Base-by-base conservation (phyloP, 345 rosid genomes). In the Lumnitzera littorea region DNA sequence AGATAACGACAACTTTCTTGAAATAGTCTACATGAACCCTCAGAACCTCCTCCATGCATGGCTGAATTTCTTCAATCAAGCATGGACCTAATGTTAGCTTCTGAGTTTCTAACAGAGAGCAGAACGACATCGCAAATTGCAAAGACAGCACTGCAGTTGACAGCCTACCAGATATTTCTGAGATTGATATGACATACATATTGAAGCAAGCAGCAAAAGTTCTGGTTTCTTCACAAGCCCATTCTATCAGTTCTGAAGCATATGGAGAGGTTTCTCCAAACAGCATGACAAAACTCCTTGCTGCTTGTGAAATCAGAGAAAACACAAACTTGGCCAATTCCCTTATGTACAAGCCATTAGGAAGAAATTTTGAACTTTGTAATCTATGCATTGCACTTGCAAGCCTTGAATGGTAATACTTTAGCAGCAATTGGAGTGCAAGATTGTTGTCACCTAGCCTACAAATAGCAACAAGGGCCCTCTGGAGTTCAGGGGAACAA, bases 251-350 rank as follows among this genome's bases (percentile, higher is more conserved):
- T 67, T 85, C 83, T 15, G 70, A 62, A 62, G 70, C 71, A 68
- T 67, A 65, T 12, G 75, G 58, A 46, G 80, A 70, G 15, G 70
- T 66, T 56, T 78, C 83, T 67, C 86, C 84, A 50, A 67, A 62
- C 56, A 85, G 63, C 84, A 75, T 65, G 51, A 48, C 63, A 69
- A 73, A 78, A 67, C 83, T 78, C 72, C 63, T 73, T 58, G 86
- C 84, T 51, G 86, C 83, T 73, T 79, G 88, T 62, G 80, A 82
- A 63, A 85, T 77, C 78, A 70, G 56, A 53, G 86, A 80, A 68
- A 83, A 85, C 11, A 79, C 70, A 49, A 80, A 72, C 65, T 71
- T 85, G 0, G 82, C 65, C 49, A 83, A 80, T 60, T 80, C 81
- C 67, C 66, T 73, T 46, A 70, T 61, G 61, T 75, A 85, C 36